These are phyloP conservation scores for Yarrowia sp. DNA, from an alignment of 805 yeast genomes.

Conservation along the genomic window DNA sequence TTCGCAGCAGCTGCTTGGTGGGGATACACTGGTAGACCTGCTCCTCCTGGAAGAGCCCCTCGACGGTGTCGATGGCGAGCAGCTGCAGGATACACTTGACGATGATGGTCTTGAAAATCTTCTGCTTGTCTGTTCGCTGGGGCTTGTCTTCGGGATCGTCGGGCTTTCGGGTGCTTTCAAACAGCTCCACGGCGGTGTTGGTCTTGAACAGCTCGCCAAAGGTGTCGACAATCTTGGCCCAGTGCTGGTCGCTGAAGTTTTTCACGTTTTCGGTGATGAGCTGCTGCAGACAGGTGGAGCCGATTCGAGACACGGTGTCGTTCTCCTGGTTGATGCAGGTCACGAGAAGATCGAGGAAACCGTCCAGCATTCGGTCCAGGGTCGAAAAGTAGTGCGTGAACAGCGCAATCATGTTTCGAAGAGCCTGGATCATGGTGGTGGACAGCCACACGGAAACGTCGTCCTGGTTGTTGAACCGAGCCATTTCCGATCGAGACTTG, in stretches of 20 bases:
- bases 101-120: conserved; percentile 73
- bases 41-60: conserved; percentile 76
- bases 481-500: conserved; percentile 74
- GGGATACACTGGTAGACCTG: conserved; percentile 75
- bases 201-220: conserved; percentile 74
- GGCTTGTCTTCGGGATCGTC: conserved; percentile 39
- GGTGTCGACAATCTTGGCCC: conserved; percentile 73
- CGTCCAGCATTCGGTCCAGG: conserved; percentile 75
- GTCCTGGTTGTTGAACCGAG: conserved; percentile 73
- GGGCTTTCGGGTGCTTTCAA: conserved; percentile 49
- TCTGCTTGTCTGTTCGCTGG: conserved; percentile 52
- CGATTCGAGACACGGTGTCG: conserved; percentile 95
- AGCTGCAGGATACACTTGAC: conserved; percentile 91
- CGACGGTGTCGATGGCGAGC: conserved; percentile 82
- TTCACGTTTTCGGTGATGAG: conserved; percentile 75
- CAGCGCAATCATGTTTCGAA: conserved; percentile 83
- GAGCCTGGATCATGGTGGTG: conserved; percentile 93
- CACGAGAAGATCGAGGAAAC: conserved; percentile 75
- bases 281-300: conserved; percentile 84
- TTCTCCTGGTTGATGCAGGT: conserved; percentile 96
- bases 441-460: conserved; percentile 95
- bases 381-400: conserved; percentile 83
- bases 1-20: conserved; percentile 62
- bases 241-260: conserved; percentile 69
- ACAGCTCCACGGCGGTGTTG: conserved; percentile 87